Evolutionary conservation across 2,329 filamentous ascomycete species (phyloP).

Genomic region (Xylaria sp.): DNA sequence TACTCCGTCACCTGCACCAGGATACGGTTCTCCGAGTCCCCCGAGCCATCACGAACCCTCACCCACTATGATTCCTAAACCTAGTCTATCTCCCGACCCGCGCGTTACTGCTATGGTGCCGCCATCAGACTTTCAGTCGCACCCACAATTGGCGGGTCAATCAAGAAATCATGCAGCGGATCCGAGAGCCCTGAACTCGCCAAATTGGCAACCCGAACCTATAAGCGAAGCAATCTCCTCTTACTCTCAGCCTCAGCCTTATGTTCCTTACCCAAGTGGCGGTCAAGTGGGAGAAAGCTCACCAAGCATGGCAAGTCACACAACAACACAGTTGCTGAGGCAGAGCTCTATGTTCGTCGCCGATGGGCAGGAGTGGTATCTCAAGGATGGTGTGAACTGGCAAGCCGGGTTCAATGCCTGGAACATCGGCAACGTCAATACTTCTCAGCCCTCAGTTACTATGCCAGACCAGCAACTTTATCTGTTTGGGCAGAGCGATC

Average conservation of each 20-base stretch:
- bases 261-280: constrained; percentile 31
- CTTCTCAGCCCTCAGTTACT: constrained; percentile 33
- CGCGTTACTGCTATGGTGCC: constrained; percentile 35
- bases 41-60: constrained; percentile 43
- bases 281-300: constrained; percentile 29
- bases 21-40: constrained; percentile 45
- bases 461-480: constrained; percentile 43
- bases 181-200: constrained; percentile 28
- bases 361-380: constrained; percentile 62
- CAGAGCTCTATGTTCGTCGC: constrained; percentile 47
- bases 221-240: constrained; percentile 37
- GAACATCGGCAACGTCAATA: constrained; percentile 46
- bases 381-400: constrained; percentile 63
- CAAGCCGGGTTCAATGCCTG: constrained; percentile 63
- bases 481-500: constrained; percentile 37
- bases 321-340: constrained; percentile 36
- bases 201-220: constrained; percentile 36
- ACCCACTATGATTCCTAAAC: constrained; percentile 33
- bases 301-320: constrained; percentile 16
- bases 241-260: constrained; percentile 40
- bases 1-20: constrained; percentile 34
- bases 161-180: constrained; percentile 32
- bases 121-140: constrained; percentile 33
- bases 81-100: constrained; percentile 39
- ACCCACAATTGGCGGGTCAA: constrained; percentile 25